Percentiles rank a stretch among this genome's conserved stretches.
Evolutionary conservation across 306 rosid genomes (phyloP).

Genomic region (Argentina anserina): DNA sequence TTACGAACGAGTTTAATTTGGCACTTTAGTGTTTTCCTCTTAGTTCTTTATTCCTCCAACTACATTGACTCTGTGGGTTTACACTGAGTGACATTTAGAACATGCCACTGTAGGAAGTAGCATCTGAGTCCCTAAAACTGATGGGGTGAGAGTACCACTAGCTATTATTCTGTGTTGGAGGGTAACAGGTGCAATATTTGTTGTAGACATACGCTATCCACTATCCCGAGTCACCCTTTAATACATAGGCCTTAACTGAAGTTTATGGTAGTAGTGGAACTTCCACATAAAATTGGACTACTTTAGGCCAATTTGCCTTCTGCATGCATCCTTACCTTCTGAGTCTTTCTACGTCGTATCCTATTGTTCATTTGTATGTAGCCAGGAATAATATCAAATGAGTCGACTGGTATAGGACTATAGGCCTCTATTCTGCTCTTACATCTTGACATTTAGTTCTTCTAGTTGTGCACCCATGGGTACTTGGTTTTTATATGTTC

Average conservation of each 20-base stretch:
- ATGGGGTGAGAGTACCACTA: neutral
- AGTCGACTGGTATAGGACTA: neutral
- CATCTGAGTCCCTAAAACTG: neutral
- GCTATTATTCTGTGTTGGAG: neutral
- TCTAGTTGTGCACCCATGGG: neutral
- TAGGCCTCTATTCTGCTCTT: neutral
- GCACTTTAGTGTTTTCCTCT: neutral
- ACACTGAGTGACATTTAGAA: neutral
- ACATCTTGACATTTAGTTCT: neutral
- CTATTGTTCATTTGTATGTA: neutral
- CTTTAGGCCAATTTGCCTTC: neutral
- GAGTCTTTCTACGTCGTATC: neutral
- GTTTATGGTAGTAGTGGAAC: neutral
- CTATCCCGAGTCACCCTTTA: neutral
- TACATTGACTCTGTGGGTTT: neutral
- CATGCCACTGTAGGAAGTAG: neutral
- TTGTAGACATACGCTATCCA: neutral
- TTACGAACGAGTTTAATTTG: neutral
- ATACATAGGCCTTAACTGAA: neutral
- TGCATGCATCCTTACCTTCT: neutral
- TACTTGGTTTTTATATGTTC: neutral
- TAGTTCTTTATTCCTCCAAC: neutral
- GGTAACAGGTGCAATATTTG: neutral
- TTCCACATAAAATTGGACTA: constrained; percentile 1
- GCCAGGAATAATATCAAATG: neutral